A percentile compares a stretch with the other conserved stretches of the same genome.
Evolutionary conservation across 139 green algal species (phyloP).

Genomic region (Micromonas commoda): DNA sequence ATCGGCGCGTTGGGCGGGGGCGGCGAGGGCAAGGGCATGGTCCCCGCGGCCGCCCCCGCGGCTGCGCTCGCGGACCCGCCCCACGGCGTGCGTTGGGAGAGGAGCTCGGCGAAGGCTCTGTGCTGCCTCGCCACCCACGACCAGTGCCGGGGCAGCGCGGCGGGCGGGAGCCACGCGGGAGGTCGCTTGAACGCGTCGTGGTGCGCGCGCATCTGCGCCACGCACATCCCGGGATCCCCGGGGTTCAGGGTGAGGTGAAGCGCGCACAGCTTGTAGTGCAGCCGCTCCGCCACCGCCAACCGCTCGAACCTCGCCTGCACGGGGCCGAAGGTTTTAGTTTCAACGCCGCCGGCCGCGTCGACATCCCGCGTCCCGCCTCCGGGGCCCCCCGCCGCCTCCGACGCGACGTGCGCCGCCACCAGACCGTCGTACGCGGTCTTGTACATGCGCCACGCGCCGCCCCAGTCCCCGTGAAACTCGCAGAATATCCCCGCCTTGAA

Average conservation of each 20-base stretch:
- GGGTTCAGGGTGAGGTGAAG: background rate
- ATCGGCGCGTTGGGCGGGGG: background rate
- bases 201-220: conserved; percentile 6
- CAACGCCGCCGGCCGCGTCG: too few relatives aligned
- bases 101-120: background rate
- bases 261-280: background rate
- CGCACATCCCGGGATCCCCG: background rate
- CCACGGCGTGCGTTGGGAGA: background rate
- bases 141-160: background rate
- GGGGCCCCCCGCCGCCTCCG: too few relatives aligned
- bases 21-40: background rate
- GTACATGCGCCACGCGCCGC: background rate
- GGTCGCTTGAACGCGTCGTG: background rate
- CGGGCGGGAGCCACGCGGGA: background rate
- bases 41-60: too few relatives aligned
- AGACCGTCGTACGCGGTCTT: background rate
- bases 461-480: background rate
- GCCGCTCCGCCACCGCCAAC: background rate
- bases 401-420: background rate
- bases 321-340: too few relatives aligned
- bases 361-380: too few relatives aligned
- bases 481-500: conserved; percentile 7
- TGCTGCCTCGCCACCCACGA: background rate
- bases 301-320: background rate
- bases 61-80: too few relatives aligned